These are phyloP conservation scores for Canavalia gladiata DNA, from an alignment of 306 rosid genomes.

Conservation along the genomic window DNA sequence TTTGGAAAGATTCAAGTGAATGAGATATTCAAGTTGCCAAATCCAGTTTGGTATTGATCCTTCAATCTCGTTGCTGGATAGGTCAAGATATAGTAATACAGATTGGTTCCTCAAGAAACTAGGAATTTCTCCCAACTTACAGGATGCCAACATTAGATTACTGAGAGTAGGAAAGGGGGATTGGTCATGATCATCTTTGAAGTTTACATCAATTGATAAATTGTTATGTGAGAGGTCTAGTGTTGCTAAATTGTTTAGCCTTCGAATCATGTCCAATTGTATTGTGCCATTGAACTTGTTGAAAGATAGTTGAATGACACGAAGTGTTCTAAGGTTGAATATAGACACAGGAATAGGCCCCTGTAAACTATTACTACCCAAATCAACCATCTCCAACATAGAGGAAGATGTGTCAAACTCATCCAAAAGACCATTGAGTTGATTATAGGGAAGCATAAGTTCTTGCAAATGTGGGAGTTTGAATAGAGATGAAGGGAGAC, in stretches of 20 bases:
- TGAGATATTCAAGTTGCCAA: background rate
- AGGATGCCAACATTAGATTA: constrained; percentile 49
- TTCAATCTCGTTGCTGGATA: constrained; percentile 47
- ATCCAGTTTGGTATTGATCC: constrained; percentile 42
- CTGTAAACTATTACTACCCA: constrained; percentile 54
- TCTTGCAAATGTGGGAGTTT: constrained; percentile 34
- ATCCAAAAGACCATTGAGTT: constrained; percentile 39
- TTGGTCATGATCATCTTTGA: background rate
- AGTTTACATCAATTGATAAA: constrained; percentile 18
- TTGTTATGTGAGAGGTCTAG: constrained; percentile 63
- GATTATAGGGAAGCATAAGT: constrained; percentile 35
- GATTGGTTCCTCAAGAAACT: constrained; percentile 53
- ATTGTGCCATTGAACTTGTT: constrained; percentile 64
- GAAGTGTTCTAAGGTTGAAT: constrained; percentile 41
- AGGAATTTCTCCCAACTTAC: constrained; percentile 49
- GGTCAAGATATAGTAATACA: constrained; percentile 17
- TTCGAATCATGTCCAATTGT: constrained; percentile 15
- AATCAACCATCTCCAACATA: constrained; percentile 46
- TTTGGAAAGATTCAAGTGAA: constrained; percentile 3
- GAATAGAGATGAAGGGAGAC: constrained; percentile 42
- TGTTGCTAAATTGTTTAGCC: constrained; percentile 31
- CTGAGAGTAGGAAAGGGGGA: constrained; percentile 32
- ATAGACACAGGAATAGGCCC: constrained; percentile 56
- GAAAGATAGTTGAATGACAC: constrained; percentile 47
- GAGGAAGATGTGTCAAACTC: constrained; percentile 23